A percentile compares a stretch with the other conserved stretches of the same genome.
Conservation (phyloP, 148 eudicot species). For the Nepenthes mirabilis region DNA sequence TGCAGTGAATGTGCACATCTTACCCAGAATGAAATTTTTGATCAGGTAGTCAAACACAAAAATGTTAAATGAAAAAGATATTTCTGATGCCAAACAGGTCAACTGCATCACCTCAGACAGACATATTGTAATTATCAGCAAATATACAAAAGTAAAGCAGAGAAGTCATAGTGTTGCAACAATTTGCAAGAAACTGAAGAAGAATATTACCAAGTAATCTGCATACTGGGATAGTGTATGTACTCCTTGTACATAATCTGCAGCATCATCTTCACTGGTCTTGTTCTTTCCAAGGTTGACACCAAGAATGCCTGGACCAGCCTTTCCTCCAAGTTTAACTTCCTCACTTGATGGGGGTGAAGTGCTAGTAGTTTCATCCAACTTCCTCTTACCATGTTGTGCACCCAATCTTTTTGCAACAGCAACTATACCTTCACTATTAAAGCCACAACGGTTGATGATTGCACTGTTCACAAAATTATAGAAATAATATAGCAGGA, state of each 20-base stretch:
- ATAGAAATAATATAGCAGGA: neutral
- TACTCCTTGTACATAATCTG: slow-evolving; percentile 98
- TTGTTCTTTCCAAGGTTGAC: slow-evolving; percentile 97
- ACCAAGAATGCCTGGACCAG: slow-evolving; percentile 98
- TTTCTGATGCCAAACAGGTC: too few species aligned
- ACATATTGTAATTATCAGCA: too few species aligned
- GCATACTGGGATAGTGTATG: slow-evolving; percentile 99
- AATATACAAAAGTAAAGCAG: neutral
- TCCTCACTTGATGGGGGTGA: slow-evolving; percentile 51
- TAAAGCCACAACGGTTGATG: slow-evolving; percentile 91
- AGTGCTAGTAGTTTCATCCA: slow-evolving; percentile 80
- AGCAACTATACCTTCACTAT: slow-evolving; percentile 93
- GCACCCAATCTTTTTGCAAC: slow-evolving; percentile 96
- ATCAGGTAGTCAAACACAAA: too few species aligned
- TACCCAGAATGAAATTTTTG: too few species aligned
- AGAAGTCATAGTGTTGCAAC: neutral
- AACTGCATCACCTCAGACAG: too few species aligned
- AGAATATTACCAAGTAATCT: slow-evolving; percentile 72
- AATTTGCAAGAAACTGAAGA: neutral
- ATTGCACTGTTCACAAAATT: slow-evolving; percentile 57
- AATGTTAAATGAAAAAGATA: too few species aligned
- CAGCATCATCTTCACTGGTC: slow-evolving; percentile 91
- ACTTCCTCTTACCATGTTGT: slow-evolving; percentile 95
- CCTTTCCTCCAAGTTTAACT: slow-evolving; percentile 87
- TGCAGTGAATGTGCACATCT: too few species aligned